Evolutionary conservation across 1,284 basidiomycete species (phyloP), one percentile per base, ranked within the genome.

Genomic region (Ceratorhiza oryzae-sativae): DNA sequence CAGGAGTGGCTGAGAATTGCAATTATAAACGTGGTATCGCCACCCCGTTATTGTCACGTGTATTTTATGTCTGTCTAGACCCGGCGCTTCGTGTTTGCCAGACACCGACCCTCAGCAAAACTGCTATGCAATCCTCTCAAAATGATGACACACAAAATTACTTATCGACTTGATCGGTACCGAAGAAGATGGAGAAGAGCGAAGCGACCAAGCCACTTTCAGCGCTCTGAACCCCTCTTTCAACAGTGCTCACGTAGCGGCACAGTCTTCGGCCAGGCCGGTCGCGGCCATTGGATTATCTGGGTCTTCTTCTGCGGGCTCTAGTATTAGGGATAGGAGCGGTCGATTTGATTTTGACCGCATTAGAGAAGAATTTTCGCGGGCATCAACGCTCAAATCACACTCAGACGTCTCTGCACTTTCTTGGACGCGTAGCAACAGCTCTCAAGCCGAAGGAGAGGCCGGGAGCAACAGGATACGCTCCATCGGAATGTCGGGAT

Each of bases 121-220:
- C 46, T 49, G 20, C 23, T 23, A 67, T 67, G 62, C 62, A 67
- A 53, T n/a, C 48, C 36, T 5, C 32, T 12, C 15, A 34, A 13
- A 20, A 36, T 20, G 34, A 53, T 2, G 62, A 67, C n/a, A n/a
- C 51, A 67, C 62, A 8, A 34, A 55, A 12, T 48, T 67, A 5
- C 48, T 67, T 5, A 67, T 67, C 13, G 62, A 67, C 20, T 67
- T 67, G 48, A 67, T 67, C 18, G 62, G 62, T 20, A 67, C 62
- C 48, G 62, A 67, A 23, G 62, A 67, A n/a, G 49, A 67, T 10
- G 48, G 49, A 30, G 62, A 53, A 41, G 48, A 48, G 4, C 1
- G 62, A 55, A 34, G 27, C 10, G 62, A 67, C 23, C 30, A 32
- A 6, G 23, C 18, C 4, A 53, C 48, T 23, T 67, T 67, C 41